Evolutionary conservation across 306 rosid genomes (phyloP), one percentile per base, ranked within the genome.

Genomic region (Crataegus laevigata): DNA sequence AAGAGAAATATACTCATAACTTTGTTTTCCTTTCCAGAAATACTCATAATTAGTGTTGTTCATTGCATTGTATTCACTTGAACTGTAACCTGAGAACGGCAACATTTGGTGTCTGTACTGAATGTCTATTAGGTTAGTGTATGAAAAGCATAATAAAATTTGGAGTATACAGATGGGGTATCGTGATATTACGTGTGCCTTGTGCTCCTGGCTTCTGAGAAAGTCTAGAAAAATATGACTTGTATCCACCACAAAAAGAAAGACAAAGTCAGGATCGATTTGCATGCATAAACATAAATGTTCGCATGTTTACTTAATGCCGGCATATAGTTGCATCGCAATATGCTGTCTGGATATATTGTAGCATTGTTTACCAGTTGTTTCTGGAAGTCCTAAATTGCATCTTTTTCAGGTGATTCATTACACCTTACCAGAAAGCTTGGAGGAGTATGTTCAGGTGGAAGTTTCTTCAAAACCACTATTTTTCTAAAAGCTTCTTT

Each of bases 391-490:
- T 29, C 34, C 75, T 32, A 57, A 51, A 59, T 61, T 47, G 7
- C 72, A 47, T 69, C 60, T 78, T 62, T 87, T 80, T 80, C 88
- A 94, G 98, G 98, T 94, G 75, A 87, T 94, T 82, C 97, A 91
- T 84, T 90, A 90, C 84, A 90, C 97, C 83, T 79, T 94, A 83
- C 98, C 98, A 65, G 97, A 87, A 84, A 94, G 97, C 88, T 83
- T 90, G 80, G 98, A 94, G 87, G 96, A 84, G 79, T 94, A 94
- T 85, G 97, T 94, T 66, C 98, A 94, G 92, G 97, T 94, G 45
- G 22, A 85, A 64, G 43, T 61, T 76, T 74, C 69, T 78, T 79
- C 72, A 70, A 32, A 66, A 64, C 43, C 69, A 42, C 34, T 74
- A 47, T 52, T 57, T 69, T 28, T 47, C 78, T 73, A 30, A 32